Conservation (phyloP, 768 basidiomycete genomes). For the Russula griseocarnosa region DNA sequence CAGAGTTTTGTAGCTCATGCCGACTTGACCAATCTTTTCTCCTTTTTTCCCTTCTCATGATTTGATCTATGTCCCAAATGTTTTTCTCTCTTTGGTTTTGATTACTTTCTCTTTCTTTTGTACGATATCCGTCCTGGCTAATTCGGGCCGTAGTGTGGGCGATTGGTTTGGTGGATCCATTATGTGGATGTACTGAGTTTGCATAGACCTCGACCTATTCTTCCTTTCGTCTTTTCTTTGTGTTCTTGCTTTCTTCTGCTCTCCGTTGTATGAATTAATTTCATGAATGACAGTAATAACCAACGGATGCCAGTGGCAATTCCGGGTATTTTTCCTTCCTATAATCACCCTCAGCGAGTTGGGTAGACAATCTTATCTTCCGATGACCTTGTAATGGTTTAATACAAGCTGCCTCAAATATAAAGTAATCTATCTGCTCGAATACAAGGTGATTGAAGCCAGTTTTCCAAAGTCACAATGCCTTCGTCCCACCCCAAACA, state of each 20-base stretch:
- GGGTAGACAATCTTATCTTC: background rate
- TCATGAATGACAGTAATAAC: constrained; percentile 17
- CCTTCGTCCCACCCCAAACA: background rate
- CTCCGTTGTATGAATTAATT: constrained; percentile 22
- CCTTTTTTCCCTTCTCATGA: constrained; percentile 9
- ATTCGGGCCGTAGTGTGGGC: constrained; percentile 7
- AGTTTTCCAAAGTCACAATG: background rate
- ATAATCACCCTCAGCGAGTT: background rate
- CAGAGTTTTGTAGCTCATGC: constrained; percentile 24
- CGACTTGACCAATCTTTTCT: constrained; percentile 6
- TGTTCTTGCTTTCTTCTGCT: constrained; percentile 8
- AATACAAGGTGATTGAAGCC: too few species aligned
- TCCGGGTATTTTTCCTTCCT: background rate
- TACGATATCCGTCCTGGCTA: constrained; percentile 19
- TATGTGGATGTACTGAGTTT: constrained; percentile 10
- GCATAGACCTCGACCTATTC: constrained; percentile 11
- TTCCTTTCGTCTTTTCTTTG: background rate
- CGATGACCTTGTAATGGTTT: background rate
- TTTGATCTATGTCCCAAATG: constrained; percentile 10
- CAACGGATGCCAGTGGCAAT: constrained; percentile 4
- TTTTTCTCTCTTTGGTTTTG: constrained; percentile 11
- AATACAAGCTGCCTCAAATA: too few species aligned
- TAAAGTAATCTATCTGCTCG: too few species aligned
- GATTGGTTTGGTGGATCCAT: constrained; percentile 10
- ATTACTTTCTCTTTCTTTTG: constrained; percentile 11